Evolutionary conservation across 2,329 filamentous ascomycete genomes (phyloP).

Genomic region (Colletotrichum plurivorum): DNA sequence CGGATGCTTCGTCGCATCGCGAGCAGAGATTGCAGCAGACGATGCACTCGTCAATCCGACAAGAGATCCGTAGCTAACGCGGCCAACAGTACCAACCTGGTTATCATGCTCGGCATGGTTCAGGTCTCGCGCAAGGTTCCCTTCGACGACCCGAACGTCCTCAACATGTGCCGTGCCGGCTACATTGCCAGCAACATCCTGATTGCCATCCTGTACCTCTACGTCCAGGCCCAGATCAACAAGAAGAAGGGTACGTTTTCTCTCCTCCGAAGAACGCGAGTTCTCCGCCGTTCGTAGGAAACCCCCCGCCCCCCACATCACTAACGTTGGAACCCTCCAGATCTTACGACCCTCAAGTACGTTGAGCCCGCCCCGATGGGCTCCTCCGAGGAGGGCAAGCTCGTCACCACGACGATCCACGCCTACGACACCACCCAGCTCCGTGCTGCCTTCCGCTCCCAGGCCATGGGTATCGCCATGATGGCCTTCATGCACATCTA

Average conservation of each 20-base stretch:
- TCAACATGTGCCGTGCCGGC: constrained; percentile 68
- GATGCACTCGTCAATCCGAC: not conserved
- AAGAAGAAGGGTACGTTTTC: constrained; percentile 89
- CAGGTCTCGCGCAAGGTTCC: constrained; percentile 96
- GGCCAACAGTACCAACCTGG: constrained; percentile 82
- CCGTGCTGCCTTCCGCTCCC: constrained; percentile 86
- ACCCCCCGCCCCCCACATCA: too few relatives aligned
- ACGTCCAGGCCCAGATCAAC: constrained; percentile 88
- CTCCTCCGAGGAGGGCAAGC: constrained; percentile 93
- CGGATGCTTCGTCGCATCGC: not conserved
- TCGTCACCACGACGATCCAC: constrained; percentile 95
- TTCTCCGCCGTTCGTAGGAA: not conserved
- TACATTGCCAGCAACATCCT: constrained; percentile 79
- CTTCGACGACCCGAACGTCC: constrained; percentile 83
- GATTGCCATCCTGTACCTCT: constrained; percentile 88
- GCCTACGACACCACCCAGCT: constrained; percentile 94
- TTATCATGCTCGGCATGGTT: constrained; percentile 98
- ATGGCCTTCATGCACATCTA: constrained; percentile 99
- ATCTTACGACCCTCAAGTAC: constrained; percentile 98
- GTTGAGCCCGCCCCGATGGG: constrained; percentile 96
- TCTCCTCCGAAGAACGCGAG: not conserved
- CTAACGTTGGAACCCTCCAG: constrained; percentile 60
- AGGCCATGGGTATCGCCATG: constrained; percentile 97
- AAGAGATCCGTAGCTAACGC: constrained; percentile 44
- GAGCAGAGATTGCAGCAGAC: constrained; percentile 4